Base-by-base conservation (phyloP, 2,329 filamentous ascomycete species). In the Phyllosticta ampelicida region DNA sequence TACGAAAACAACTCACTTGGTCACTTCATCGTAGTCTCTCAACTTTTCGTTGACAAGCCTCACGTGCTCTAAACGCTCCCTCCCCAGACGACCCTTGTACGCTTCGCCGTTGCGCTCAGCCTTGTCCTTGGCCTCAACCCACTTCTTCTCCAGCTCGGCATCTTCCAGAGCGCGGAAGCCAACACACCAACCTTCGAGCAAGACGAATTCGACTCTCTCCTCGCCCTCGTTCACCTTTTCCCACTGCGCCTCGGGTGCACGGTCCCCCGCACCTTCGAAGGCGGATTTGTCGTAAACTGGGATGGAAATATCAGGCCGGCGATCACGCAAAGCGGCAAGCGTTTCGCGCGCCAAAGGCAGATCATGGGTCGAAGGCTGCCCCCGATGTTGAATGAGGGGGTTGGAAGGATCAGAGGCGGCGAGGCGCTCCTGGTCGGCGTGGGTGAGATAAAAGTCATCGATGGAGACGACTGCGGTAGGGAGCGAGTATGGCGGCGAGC, bases 171-270 rank as follows among this genome's bases (percentile, higher is more conserved):
- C 72, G 5, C 85, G 83, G 73, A 96, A 96, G 2, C 90, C 91
- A 11, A 95, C 84, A 70, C 87, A 94, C 91, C 90, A 96, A 18
- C 91, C 90, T 71, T 96, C 90, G 62, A 96, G 85, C 55, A 96
- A 82, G 20, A 96, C 79, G 6, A 92, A 82, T 55, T 80, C 77
- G 1, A 82, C 73, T n/a, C 71, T 75, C 2, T 69, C 73, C 63
- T 83, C 83, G 21, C 81, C 72, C 18, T 68, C 73, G 66, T 85
- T 85, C 60, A 86, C 78, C 13, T 67, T 67, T 23, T 78, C 73
- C 88, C 90, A 95, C 52, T 78, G 67, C 10, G 72, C 73, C 59
- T 80, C 73, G 0, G 86, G 81, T 0, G 81, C 76, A 54, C 90
- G 85, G 72, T 95, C 90, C 20, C 90, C 90, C 61, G 86, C 80